These are phyloP conservation scores for Eucalyptus lansdowneana DNA, from an alignment of 345 rosid genomes.

Conservation along the genomic window DNA sequence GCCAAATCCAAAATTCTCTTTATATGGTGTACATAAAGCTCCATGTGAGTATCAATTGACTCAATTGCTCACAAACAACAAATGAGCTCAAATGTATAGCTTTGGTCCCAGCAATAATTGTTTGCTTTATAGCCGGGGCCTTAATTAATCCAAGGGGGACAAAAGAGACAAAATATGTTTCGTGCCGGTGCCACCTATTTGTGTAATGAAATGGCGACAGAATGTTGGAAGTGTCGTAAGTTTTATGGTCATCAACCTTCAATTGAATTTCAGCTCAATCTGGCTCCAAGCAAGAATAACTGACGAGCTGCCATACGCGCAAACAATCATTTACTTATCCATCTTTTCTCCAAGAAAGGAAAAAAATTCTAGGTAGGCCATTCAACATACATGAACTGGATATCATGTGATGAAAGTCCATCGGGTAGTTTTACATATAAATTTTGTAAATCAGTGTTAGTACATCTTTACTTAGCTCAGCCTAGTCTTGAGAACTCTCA, in stretches of 20 bases:
- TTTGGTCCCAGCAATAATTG: neutral
- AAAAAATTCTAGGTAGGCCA: neutral
- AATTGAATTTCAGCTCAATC: neutral
- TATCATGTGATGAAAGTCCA: neutral
- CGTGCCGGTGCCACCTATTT: neutral
- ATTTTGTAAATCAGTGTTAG: neutral
- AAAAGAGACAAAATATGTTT: neutral
- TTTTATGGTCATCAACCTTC: neutral
- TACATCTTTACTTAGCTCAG: neutral
- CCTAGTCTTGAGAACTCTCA: neutral
- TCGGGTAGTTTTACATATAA: neutral
- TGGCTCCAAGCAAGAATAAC: neutral
- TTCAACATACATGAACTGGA: neutral
- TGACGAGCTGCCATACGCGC: neutral
- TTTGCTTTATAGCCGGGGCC: neutral
- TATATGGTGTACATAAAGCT: too few species aligned
- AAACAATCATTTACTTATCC: neutral
- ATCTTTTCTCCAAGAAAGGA: neutral
- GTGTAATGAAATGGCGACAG: neutral
- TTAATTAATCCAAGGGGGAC: neutral
- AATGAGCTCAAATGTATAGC: neutral
- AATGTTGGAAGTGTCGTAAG: neutral
- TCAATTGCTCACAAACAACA: neutral
- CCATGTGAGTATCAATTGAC: neutral
- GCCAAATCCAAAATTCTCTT: neutral